Evolutionary conservation across 169 alveolate genomes (phyloP).

Genomic region (Eimeria necatrix): DNA sequence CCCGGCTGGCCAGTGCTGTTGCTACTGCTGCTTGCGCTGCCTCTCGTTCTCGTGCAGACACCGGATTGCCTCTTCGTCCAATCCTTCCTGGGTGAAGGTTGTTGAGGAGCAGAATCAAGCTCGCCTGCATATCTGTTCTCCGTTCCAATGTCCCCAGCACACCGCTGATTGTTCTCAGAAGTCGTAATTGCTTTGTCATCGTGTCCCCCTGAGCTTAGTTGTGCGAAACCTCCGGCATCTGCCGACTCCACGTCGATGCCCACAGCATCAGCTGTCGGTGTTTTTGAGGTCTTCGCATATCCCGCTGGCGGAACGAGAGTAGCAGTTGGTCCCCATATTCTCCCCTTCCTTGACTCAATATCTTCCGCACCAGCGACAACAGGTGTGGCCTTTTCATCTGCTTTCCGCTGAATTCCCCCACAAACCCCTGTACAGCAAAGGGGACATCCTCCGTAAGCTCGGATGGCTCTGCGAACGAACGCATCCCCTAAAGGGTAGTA

Average conservation of each 20-base stretch:
- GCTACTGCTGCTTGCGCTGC: constrained; percentile 35
- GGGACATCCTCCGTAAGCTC: constrained; percentile 60
- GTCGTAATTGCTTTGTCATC: not conserved
- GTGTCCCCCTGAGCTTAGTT: not conserved
- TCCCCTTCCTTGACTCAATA: not conserved
- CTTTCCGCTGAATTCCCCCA: constrained; percentile 33
- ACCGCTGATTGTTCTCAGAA: not conserved
- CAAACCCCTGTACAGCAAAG: constrained; percentile 49
- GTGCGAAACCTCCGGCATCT: constrained; percentile 15
- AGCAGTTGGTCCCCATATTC: constrained; percentile 50
- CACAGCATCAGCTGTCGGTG: constrained; percentile 1
- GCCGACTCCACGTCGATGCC: constrained; percentile 8
- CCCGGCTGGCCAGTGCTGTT: constrained; percentile 43
- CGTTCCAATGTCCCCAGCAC: not conserved
- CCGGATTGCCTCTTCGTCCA: constrained; percentile 3
- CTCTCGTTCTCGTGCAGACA: constrained; percentile 54
- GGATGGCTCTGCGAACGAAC: constrained; percentile 32
- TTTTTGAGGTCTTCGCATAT: not conserved
- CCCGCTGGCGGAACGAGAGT: constrained; percentile 43
- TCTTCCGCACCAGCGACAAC: not conserved
- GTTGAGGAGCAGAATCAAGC: not conserved
- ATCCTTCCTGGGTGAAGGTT: constrained; percentile 29
- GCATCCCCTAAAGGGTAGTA: constrained; percentile 75
- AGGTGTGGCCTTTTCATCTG: constrained; percentile 5
- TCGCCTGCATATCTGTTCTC: not conserved